phyloP scores from a whole-genome alignment of 108 stramenopile species.

The Nitzschia inconspicua region DNA sequence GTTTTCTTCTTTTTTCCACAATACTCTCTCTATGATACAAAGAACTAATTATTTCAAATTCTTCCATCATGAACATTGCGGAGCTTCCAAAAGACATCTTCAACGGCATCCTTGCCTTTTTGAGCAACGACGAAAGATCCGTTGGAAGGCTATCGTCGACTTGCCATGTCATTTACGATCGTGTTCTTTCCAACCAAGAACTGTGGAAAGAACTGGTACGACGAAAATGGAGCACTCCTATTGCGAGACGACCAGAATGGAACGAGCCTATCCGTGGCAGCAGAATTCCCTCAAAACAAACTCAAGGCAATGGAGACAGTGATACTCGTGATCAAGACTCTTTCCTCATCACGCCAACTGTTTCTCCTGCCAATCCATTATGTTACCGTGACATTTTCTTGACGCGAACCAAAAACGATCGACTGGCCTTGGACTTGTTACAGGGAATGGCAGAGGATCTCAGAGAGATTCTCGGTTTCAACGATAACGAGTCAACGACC shows the following conservation, averaged over 20 bases:
- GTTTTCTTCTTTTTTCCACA: too few relatives aligned
- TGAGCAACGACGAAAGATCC: conserved; percentile 19
- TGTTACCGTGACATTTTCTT: too few relatives aligned
- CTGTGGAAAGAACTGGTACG: conserved; percentile 16
- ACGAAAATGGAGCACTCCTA: conserved; percentile 12
- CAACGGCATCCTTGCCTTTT: conserved; percentile 2
- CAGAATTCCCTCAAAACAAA: too few relatives aligned
- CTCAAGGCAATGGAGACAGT: too few relatives aligned
- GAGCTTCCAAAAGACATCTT: conserved; percentile 8
- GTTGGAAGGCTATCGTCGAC: conserved; percentile 13
- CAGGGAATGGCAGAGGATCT: conserved; percentile 12
- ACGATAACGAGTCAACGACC: background rate
- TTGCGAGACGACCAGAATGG: too few relatives aligned
- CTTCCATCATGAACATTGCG: too few relatives aligned
- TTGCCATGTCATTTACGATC: conserved; percentile 9
- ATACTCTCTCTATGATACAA: too few relatives aligned
- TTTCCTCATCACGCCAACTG: conserved; percentile 5
- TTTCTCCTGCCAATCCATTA: background rate
- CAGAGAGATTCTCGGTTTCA: background rate
- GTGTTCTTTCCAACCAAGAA: background rate
- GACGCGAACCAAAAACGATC: too few relatives aligned
- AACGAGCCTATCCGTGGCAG: too few relatives aligned
- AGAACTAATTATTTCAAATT: too few relatives aligned
- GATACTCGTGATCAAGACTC: too few relatives aligned
- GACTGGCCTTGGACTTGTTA: background rate